Percentiles rank a stretch among this genome's conserved stretches.
Conservation (phyloP, 331 rosid species). For the Malus hybrid region DNA sequence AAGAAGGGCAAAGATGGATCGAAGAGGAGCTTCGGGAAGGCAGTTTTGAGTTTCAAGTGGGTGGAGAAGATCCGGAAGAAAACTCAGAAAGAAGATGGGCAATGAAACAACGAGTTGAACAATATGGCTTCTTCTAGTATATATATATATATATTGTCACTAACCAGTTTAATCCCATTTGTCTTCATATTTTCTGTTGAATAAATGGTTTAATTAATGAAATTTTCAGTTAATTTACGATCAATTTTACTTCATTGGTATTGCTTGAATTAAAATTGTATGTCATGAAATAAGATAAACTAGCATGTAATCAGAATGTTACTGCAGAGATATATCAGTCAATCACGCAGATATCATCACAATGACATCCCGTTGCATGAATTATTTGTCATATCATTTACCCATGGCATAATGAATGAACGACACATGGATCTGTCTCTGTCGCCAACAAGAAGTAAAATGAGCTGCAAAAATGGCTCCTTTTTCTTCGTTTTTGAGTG, state of each 20-base stretch:
- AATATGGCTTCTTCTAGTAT: background rate
- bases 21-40: constrained; percentile 34
- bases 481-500: no score
- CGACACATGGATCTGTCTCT: no score
- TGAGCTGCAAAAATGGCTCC: background rate
- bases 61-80: constrained; percentile 54
- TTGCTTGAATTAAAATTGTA: no score
- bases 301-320: no score
- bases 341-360: fast-evolving
- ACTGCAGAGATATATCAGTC: fast-evolving
- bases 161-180: background rate
- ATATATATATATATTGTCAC: background rate
- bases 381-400: no score
- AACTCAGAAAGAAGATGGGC: constrained; percentile 22
- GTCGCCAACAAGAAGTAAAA: no score
- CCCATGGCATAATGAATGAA: no score
- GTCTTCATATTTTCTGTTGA: background rate
- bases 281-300: no score
- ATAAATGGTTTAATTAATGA: background rate
- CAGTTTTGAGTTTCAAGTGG: constrained; percentile 61
- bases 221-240: background rate
- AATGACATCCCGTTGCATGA: no score
- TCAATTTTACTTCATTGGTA: no score
- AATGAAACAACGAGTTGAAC: background rate
- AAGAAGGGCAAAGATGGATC: constrained; percentile 56